Evolutionary conservation across 768 basidiomycete species (phyloP).

Genomic region (Dentipellis sp.): DNA sequence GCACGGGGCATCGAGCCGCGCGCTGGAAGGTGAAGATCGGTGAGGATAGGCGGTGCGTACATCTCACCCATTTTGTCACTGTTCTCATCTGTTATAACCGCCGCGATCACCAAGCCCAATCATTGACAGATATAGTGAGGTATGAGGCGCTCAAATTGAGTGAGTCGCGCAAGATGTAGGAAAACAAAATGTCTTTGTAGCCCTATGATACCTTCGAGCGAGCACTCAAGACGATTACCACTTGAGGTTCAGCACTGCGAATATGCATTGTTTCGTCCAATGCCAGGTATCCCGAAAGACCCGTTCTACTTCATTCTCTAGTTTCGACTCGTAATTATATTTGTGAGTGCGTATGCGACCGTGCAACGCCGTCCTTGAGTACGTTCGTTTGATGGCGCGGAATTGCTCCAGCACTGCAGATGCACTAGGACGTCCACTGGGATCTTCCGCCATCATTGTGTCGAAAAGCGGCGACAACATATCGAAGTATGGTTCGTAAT

Average conservation of each 20-base stretch:
- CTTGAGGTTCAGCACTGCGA: not conserved
- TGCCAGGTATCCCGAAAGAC: not conserved
- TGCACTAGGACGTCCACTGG: not conserved
- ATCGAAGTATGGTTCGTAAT: not conserved
- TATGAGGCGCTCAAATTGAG: too few species aligned
- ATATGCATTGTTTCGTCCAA: not conserved
- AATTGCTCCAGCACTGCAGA: not conserved
- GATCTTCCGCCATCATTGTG: not conserved
- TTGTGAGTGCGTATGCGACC: not conserved
- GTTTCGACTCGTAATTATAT: not conserved
- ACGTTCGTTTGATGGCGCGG: not conserved
- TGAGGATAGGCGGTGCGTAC: too few species aligned
- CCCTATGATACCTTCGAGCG: too few species aligned
- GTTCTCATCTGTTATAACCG: too few species aligned
- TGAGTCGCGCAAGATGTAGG: too few species aligned
- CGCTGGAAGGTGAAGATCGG: too few species aligned
- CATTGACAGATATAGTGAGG: too few species aligned
- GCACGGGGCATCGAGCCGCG: too few species aligned
- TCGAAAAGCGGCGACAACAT: not conserved
- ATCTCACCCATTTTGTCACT: too few species aligned
- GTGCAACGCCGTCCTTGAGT: not conserved
- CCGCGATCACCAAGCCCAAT: too few species aligned
- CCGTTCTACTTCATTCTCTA: not conserved
- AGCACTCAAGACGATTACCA: too few species aligned
- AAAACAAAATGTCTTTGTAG: too few species aligned